These are phyloP conservation scores for Aspergillus asperescens DNA, from an alignment of 495 filamentous ascomycete genomes.

Conservation along the genomic window DNA sequence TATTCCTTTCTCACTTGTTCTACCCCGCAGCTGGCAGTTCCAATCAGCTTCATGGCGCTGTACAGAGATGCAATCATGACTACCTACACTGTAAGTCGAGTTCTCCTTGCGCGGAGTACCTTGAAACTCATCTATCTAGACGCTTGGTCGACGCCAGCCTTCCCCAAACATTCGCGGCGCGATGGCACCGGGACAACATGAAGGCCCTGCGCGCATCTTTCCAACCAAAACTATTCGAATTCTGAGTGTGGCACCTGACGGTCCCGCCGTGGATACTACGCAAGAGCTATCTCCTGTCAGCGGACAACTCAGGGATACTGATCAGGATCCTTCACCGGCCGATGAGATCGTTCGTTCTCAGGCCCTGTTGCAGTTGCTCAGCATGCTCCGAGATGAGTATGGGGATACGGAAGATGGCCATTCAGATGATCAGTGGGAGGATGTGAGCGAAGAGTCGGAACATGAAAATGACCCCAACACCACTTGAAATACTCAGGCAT, in stretches of 20 bases:
- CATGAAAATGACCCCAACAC: no score
- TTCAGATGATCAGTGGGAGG: constrained; percentile 13
- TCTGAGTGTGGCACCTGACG: constrained; percentile 30
- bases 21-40: constrained; percentile 31
- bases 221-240: constrained; percentile 36
- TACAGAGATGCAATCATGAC: constrained; percentile 39
- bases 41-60: constrained; percentile 38
- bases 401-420: constrained; percentile 18
- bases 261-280: no score
- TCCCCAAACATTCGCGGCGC: constrained; percentile 13
- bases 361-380: constrained; percentile 28
- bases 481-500: no score
- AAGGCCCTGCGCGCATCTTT: constrained; percentile 31
- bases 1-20: constrained; percentile 35
- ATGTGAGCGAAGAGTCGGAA: constrained; percentile 1
- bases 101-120: neutral
- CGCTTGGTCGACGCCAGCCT: constrained; percentile 32
- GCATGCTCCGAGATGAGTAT: constrained; percentile 27
- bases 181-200: neutral
- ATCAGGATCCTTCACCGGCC: constrained; percentile 1
- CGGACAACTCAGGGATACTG: neutral
- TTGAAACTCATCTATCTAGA: constrained; percentile 23
- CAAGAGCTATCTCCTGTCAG: no score
- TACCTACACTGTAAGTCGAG: constrained; percentile 31
- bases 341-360: constrained; percentile 22